Percentiles rank a stretch among this genome's conserved stretches.
Evolutionary conservation across 768 basidiomycete genomes (phyloP).

Genomic region (Macrocybe gigantea): DNA sequence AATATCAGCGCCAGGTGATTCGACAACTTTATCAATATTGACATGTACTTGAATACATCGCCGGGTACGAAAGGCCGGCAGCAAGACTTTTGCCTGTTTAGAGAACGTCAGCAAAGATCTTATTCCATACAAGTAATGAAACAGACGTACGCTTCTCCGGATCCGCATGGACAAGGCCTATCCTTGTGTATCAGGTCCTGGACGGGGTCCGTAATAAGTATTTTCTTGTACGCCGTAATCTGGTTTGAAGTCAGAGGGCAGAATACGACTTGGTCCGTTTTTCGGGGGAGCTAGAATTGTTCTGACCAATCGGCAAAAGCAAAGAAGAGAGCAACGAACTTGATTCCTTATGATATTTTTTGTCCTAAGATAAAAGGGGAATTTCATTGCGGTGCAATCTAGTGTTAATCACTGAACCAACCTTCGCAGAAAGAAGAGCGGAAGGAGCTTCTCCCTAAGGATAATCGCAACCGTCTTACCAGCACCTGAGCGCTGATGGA

Average conservation of each 20-base stretch:
- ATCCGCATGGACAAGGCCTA: constrained; percentile 69
- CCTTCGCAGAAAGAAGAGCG: constrained; percentile 81
- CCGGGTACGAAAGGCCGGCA: constrained; percentile 46
- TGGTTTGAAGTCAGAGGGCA: constrained; percentile 80
- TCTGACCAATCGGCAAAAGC: not conserved
- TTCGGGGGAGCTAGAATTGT: constrained; percentile 64
- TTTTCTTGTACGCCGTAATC: constrained; percentile 63
- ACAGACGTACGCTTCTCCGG: constrained; percentile 42
- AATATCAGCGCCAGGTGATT: constrained; percentile 87
- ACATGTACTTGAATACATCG: constrained; percentile 72
- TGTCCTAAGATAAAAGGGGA: constrained; percentile 37
- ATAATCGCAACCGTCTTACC: constrained; percentile 52
- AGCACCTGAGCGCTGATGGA: not conserved
- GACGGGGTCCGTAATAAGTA: constrained; percentile 59
- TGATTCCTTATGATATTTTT: constrained; percentile 73
- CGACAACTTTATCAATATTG: constrained; percentile 78
- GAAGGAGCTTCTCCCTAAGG: constrained; percentile 65
- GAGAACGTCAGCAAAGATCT: constrained; percentile 3
- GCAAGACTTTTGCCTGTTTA: constrained; percentile 33
- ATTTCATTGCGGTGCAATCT: not conserved
- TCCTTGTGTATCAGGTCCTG: constrained; percentile 70
- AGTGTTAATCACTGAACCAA: constrained; percentile 14
- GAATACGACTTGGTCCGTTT: constrained; percentile 89
- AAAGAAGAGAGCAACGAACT: constrained; percentile 1
- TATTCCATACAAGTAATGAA: not conserved